Evolutionary conservation across 2,329 filamentous ascomycete genomes (phyloP), one percentile per base, ranked within the genome.

Genomic region (Aureobasidium sp.): DNA sequence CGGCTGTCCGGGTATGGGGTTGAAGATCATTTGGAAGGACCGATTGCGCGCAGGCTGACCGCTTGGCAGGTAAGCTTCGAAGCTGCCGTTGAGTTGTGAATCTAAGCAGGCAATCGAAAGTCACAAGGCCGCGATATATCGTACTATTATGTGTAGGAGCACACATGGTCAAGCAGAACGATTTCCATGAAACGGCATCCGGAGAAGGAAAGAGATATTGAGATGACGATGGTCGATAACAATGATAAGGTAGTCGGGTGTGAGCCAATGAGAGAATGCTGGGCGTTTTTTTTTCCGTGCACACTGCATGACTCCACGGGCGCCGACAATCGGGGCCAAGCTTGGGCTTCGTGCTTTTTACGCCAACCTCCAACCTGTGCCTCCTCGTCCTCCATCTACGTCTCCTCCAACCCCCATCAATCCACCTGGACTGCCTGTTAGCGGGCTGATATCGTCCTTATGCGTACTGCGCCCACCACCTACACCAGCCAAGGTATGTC

Each of bases 401-500:
- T 17, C 39, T 57, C 41, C 27, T 46, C n/a, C 41, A 50, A 20
- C 44, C 44, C 32, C 46, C 58, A 61, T 41, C 59, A 62, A 52
- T 37, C 50, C 42, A 57, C 48, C 47, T 15, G 41, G 41, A 63
- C 48, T 48, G 62, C 62, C 62, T 63, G 62, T 29, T 58, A 32
- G 56, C 62, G 55, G 62, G 62, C 47, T 58, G 52, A 62, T 56
- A 50, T 39, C 53, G 62, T 56, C 53, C 62, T 59, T 63, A 79
- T 80, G 78, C 77, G 77, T 77, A 77, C 76, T 77, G 75, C 75
- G 73, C 76, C 75, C 67, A 78, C 78, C 69, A 73, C 75, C 72
- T 80, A 79, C 72, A 81, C 79, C 74, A 80, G 78, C 71, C 79
- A 81, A 72, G 79, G 79, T 80, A 78, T 68, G 29, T 46, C 27